phyloP scores from a whole-genome alignment of 768 basidiomycete species.

The Pulveroboletus frians region DNA sequence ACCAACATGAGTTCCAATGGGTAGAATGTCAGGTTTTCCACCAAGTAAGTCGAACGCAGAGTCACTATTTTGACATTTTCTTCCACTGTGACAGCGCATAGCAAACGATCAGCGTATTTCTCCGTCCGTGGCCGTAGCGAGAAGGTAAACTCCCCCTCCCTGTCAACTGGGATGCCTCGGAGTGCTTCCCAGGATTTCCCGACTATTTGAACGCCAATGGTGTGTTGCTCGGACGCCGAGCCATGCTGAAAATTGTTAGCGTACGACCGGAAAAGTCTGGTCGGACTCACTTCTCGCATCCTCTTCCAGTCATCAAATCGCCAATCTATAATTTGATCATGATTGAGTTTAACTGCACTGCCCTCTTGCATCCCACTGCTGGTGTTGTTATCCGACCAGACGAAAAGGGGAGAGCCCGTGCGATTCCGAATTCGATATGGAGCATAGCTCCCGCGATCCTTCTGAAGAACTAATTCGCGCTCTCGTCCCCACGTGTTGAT shows the following conservation, averaged over 20 bases:
- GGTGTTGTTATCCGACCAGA: slow-evolving; percentile 81
- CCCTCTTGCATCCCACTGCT: slow-evolving; percentile 42
- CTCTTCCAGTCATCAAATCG: slow-evolving; percentile 95
- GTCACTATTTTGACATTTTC: slow-evolving; percentile 94
- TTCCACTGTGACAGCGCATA: slow-evolving; percentile 85
- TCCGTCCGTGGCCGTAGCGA: slow-evolving; percentile 74
- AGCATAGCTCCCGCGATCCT: slow-evolving; percentile 81
- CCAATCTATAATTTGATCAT: slow-evolving; percentile 85
- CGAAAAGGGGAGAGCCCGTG: slow-evolving; percentile 76
- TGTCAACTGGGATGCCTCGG: slow-evolving; percentile 83
- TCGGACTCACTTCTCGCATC: slow-evolving; percentile 71
- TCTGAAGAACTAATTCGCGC: slow-evolving; percentile 63
- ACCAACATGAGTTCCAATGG: slow-evolving; percentile 89
- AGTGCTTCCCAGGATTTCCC: slow-evolving; percentile 88
- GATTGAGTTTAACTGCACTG: slow-evolving; percentile 54
- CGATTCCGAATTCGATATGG: slow-evolving; percentile 91
- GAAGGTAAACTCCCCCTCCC: slow-evolving; percentile 88
- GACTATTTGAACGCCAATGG: slow-evolving; percentile 77
- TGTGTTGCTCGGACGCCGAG: slow-evolving; percentile 65
- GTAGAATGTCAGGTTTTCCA: slow-evolving; percentile 88
- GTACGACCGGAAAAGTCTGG: neutral
- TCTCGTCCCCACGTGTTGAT: slow-evolving; percentile 72
- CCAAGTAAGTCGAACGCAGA: slow-evolving; percentile 84
- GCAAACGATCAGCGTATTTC: slow-evolving; percentile 71
- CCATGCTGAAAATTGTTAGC: slow-evolving; percentile 33